These are phyloP conservation scores for Daldinia grandis DNA, from an alignment of 495 filamentous ascomycete genomes.

Conservation along the genomic window DNA sequence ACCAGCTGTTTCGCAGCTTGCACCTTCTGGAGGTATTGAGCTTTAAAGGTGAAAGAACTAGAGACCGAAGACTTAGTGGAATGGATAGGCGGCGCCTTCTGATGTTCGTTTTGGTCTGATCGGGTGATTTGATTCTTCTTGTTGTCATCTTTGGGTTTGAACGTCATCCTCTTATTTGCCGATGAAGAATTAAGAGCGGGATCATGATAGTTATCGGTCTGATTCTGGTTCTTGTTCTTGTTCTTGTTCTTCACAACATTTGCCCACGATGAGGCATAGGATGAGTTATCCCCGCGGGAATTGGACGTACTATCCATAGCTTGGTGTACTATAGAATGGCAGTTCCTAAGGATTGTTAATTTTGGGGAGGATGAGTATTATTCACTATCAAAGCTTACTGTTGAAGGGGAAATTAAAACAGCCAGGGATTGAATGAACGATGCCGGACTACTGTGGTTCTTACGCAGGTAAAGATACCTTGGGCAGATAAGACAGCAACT, in stretches of 20 bases:
- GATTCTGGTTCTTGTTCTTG: too few relatives aligned
- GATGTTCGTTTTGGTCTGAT: not conserved
- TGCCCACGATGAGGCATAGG: not conserved
- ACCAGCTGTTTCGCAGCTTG: not conserved
- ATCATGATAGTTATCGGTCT: not conserved
- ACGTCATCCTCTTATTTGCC: not conserved
- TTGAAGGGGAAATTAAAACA: not conserved
- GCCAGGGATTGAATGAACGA: not conserved
- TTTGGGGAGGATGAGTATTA: not conserved
- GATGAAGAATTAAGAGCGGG: not conserved
- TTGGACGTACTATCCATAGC: not conserved
- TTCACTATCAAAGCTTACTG: not conserved
- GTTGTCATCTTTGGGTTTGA: not conserved
- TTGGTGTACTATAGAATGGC: not conserved
- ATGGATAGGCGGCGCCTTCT: not conserved
- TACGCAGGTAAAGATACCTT: not conserved
- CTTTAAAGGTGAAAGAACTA: constrained; percentile 1
- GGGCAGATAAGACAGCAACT: too few relatives aligned
- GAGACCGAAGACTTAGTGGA: not conserved
- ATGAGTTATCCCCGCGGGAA: not conserved
- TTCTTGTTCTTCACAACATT: not conserved
- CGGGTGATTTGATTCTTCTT: not conserved
- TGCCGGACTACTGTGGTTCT: not conserved
- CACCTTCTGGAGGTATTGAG: not conserved
- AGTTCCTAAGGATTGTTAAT: not conserved